A percentile compares a stretch with the other conserved stretches of the same genome.
Conservation (phyloP, 176 grass and related monocot genomes). For the Miscanthus lutarioriparius region DNA sequence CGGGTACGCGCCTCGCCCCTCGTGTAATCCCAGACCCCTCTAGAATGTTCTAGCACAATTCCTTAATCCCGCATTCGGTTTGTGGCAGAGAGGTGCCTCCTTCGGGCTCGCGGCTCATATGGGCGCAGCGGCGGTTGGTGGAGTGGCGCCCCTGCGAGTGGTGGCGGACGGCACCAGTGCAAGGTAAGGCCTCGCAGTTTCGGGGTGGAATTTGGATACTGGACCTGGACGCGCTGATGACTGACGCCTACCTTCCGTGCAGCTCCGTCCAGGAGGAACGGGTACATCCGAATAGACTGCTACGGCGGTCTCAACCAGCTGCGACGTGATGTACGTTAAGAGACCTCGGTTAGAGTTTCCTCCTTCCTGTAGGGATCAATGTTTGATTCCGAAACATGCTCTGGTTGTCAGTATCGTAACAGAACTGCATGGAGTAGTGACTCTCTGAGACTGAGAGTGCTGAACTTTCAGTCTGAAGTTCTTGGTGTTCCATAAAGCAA, state of each 20-base stretch:
- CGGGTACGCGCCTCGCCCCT: constrained; percentile 39
- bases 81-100: constrained; percentile 15
- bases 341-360: constrained; percentile 34
- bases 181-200: constrained; percentile 26
- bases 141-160: constrained; percentile 78
- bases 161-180: constrained; percentile 49
- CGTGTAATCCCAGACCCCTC: background rate
- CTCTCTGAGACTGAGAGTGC: background rate
- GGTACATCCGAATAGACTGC: constrained; percentile 86
- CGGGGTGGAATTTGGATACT: background rate
- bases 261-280: constrained; percentile 58
- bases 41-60: constrained; percentile 1
- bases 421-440: background rate
- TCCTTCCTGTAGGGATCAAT: constrained; percentile 20
- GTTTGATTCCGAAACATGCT: background rate
- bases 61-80: background rate
- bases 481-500: constrained; percentile 5
- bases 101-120: constrained; percentile 41
- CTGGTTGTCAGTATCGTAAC: background rate
- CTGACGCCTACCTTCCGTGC: constrained; percentile 2
- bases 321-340: constrained; percentile 89
- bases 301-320: constrained; percentile 96
- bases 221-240: background rate
- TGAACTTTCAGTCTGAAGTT: background rate
- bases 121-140: constrained; percentile 51